These are phyloP conservation scores for Aciculoconidium aculeatum DNA, from an alignment of 805 yeast genomes.

Conservation along the genomic window DNA sequence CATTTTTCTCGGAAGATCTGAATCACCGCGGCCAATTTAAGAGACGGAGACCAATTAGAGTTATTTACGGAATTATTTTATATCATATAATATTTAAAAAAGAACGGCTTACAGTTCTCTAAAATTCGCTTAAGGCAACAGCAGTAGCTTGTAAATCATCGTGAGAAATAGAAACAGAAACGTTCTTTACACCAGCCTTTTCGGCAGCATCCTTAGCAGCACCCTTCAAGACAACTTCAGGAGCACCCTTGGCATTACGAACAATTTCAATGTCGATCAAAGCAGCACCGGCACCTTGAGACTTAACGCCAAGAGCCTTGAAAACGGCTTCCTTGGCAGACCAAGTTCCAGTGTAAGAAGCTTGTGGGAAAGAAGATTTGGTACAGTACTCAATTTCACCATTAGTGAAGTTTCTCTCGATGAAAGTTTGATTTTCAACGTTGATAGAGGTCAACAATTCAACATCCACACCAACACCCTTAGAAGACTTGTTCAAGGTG, in stretches of 20 bases:
- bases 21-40: too few species aligned
- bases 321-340: slow-evolving; percentile 99
- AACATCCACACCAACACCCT: slow-evolving; percentile 94
- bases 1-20: too few species aligned
- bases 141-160: slow-evolving; percentile 97
- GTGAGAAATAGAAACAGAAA: slow-evolving; percentile 90
- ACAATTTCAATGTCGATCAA: slow-evolving; percentile 84
- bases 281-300: slow-evolving; percentile 94
- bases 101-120: too few species aligned
- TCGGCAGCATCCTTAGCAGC: slow-evolving; percentile 71
- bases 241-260: slow-evolving; percentile 72
- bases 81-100: too few species aligned
- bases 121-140: slow-evolving; percentile 72
- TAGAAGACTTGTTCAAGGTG: slow-evolving; percentile 49
- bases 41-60: too few species aligned
- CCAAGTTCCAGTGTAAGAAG: slow-evolving; percentile 97
- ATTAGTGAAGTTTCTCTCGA: slow-evolving; percentile 86
- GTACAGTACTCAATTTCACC: slow-evolving; percentile 76
- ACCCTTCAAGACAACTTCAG: slow-evolving; percentile 72
- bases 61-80: too few species aligned
- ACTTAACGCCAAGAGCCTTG: slow-evolving; percentile 84
- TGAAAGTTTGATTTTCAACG: slow-evolving; percentile 81
- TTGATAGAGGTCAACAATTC: slow-evolving; percentile 81
- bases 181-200: slow-evolving; percentile 58
- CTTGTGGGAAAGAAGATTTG: slow-evolving; percentile 68